These are phyloP conservation scores for Ampelomyces quisqualis DNA, from an alignment of 2,329 filamentous ascomycete genomes.

Conservation along the genomic window DNA sequence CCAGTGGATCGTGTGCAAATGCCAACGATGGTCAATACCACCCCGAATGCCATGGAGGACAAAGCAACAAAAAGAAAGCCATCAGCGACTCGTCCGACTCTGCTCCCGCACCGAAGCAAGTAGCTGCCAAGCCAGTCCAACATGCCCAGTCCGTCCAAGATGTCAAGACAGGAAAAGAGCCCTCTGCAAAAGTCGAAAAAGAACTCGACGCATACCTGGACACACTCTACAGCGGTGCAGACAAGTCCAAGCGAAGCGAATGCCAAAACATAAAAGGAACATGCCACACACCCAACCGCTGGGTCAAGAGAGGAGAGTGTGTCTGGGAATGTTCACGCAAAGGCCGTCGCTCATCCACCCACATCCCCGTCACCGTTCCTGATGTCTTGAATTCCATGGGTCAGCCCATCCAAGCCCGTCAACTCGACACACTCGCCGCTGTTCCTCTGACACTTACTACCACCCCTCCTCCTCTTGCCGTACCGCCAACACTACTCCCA, in stretches of 20 bases:
- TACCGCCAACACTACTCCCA: not conserved
- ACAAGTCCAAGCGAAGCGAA: not conserved
- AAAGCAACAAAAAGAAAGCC: not conserved
- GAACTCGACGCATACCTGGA: slow-evolving; percentile 21
- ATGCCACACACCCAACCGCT: not conserved
- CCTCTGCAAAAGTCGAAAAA: slow-evolving; percentile 11
- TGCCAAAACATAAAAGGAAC: not conserved
- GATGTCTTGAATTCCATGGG: not conserved
- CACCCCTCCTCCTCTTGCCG: not conserved
- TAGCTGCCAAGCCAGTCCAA: not conserved
- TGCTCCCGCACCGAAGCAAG: not conserved
- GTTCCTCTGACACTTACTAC: not conserved
- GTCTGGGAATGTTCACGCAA: slow-evolving; percentile 1
- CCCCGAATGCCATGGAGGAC: slow-evolving; percentile 9
- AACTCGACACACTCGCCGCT: not conserved
- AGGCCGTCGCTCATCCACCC: not conserved
- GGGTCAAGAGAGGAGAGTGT: not conserved
- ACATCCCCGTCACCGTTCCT: too few species aligned
- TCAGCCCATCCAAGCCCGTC: too few species aligned
- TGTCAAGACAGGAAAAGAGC: slow-evolving; percentile 4
- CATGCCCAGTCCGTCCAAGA: slow-evolving; percentile 1
- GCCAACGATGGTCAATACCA: slow-evolving; percentile 17
- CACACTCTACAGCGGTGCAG: slow-evolving; percentile 7
- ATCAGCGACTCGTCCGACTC: not conserved
- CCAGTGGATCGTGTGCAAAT: not conserved